These are phyloP conservation scores for Penicillium sp. DNA, from an alignment of 2,329 filamentous ascomycete species.

Conservation along the genomic window DNA sequence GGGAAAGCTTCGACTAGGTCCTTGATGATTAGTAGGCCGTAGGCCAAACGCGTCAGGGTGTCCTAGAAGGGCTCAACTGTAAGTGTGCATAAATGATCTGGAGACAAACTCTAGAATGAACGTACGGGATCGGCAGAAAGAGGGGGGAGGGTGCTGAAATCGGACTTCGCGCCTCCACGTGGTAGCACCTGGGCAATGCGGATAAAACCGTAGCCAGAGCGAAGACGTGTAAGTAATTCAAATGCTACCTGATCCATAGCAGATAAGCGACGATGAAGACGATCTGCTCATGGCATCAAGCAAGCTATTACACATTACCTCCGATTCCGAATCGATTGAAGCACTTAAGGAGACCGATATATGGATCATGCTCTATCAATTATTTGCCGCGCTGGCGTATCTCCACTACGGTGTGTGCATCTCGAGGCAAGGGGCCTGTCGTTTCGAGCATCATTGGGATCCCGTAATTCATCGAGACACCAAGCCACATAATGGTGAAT, in stretches of 20 bases:
- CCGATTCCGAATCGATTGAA: neutral
- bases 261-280: neutral
- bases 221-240: neutral
- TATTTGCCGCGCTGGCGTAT: neutral
- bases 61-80: neutral
- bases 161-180: neutral
- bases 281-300: neutral
- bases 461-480: neutral
- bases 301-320: neutral
- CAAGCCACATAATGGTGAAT: neutral
- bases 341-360: neutral
- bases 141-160: neutral
- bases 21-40: neutral
- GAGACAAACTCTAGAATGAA: too few species aligned
- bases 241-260: neutral
- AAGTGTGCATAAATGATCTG: neutral
- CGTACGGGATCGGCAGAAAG: neutral
- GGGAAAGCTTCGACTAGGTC: neutral
- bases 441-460: neutral
- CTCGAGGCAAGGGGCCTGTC: neutral
- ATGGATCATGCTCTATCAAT: neutral
- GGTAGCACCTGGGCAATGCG: conserved; percentile 14
- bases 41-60: neutral
- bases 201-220: neutral
- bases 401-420: neutral